A percentile compares a stretch with the other conserved stretches of the same genome.
phyloP scores from a whole-genome alignment of 169 alveolate genomes.

The Toxoplasma gondii region DNA sequence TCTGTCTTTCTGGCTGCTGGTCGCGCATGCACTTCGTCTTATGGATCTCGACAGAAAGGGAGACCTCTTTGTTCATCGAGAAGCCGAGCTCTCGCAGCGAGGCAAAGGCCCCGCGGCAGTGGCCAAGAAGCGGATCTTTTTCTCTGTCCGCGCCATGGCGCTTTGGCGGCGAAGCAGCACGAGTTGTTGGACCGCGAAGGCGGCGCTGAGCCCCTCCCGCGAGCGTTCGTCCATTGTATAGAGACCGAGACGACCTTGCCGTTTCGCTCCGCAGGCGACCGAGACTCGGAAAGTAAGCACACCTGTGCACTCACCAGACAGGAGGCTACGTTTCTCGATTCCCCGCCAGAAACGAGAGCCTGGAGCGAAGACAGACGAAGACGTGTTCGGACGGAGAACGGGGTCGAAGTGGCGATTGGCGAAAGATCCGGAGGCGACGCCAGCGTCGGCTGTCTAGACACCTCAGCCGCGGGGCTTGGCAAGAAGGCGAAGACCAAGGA shows the following conservation, averaged over 20 bases:
- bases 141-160: neutral
- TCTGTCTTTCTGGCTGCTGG: conserved; percentile 23
- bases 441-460: too few relatives aligned
- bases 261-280: neutral
- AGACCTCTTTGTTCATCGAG: neutral
- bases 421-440: too few relatives aligned
- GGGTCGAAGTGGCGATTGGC: too few relatives aligned
- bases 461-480: too few relatives aligned
- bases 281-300: neutral
- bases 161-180: neutral
- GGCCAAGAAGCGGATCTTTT: neutral
- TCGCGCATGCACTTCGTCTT: neutral
- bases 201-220: neutral
- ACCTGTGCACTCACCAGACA: too few relatives aligned
- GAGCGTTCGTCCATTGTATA: neutral
- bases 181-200: neutral
- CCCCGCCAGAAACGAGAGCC: too few relatives aligned
- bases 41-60: neutral
- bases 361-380: too few relatives aligned
- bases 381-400: too few relatives aligned
- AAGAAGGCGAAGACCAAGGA: too few relatives aligned
- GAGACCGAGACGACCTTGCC: neutral
- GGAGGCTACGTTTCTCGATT: too few relatives aligned
- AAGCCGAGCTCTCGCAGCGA: neutral
- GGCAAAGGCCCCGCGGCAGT: neutral